Base-by-base conservation (phyloP, 2,329 filamentous ascomycete genomes). In the Epichloe coenophiala region DNA sequence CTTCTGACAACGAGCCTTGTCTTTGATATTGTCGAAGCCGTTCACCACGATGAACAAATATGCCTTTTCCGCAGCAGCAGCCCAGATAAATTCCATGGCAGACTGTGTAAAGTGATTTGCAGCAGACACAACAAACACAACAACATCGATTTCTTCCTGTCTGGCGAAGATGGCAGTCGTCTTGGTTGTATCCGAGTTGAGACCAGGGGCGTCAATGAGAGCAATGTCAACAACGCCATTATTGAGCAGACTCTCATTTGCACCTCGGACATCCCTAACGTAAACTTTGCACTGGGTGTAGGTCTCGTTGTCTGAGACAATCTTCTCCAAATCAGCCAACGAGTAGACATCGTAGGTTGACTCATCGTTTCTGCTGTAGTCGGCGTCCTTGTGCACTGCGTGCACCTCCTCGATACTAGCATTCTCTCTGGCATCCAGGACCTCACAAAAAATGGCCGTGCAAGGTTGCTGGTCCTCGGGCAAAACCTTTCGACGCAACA, bases 41-140 rank as follows among this genome's bases (percentile, higher is more conserved):
- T 98, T 98, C 57, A 98, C 93, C 13, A 98, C 93, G 67, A 98
- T 95, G 66, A 98, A 98, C 55, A 98, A 90, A 63, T 98, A 98
- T 0, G 93, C 91, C 69, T 98, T 98, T 63, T 98, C 93, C 40
- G 91, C 82, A 1, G 93, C 93, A 2, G 93, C 93, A 47, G 91
- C 91, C 74, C 87, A 86, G 55, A 98, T 95, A 62, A 98, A 98
- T 60, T 98, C 93, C 68, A 87, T 94, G n/a, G 93, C 90, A 1
- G 93, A 95, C 50, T 95, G 81, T 0, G 93, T 98, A 63, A 98
- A 97, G 68, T 98, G 93, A 58, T 98, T 98, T 27, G 91, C 89
- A 2, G 93, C 93, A 11, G 90, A 96, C 5, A 98, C 93, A 36
- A 98, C 93, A 60, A 98, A 98, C 0, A 98, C 90, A 1, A 98